These are phyloP conservation scores for Boletus reticulatus DNA, from an alignment of 768 basidiomycete genomes.

Conservation along the genomic window DNA sequence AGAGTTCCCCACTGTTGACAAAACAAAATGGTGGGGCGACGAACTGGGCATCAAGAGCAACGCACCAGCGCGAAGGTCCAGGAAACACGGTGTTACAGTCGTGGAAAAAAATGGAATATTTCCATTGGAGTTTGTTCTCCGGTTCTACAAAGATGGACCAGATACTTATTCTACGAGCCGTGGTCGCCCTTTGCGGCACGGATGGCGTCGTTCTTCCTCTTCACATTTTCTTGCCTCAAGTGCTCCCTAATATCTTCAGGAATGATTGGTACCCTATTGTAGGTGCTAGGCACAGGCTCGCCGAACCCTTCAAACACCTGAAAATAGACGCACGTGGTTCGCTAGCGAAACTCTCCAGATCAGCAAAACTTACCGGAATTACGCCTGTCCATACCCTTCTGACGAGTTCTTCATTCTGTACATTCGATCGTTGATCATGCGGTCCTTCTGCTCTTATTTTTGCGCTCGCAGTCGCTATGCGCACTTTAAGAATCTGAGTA, in stretches of 20 bases:
- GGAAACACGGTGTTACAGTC: no score
- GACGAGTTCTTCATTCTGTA: conserved; percentile 14
- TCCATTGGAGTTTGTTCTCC: background rate
- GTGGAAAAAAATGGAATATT: no score
- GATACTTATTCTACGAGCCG: background rate
- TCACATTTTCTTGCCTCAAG: conserved; percentile 22
- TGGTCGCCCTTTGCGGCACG: conserved; percentile 33
- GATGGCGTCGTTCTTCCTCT: conserved; percentile 23
- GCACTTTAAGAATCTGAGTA: conserved; percentile 23
- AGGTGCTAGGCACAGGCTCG: conserved; percentile 21
- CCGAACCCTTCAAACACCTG: conserved; percentile 26
- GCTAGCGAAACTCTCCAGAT: background rate
- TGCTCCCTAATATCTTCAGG: conserved; percentile 22
- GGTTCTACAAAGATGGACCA: background rate
- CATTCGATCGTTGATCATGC: conserved; percentile 18
- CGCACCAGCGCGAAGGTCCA: no score
- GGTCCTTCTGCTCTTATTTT: conserved; percentile 24
- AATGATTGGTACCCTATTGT: conserved; percentile 13
- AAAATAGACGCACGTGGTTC: background rate
- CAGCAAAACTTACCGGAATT: conserved; percentile 14
- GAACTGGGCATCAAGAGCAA: no score
- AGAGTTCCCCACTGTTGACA: no score
- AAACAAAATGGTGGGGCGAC: no score
- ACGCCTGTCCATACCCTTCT: conserved; percentile 25
- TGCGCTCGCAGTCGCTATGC: conserved; percentile 20